Conservation (phyloP, 805 yeast species). For the Cyberlindnera nakhonratchasimensis region DNA sequence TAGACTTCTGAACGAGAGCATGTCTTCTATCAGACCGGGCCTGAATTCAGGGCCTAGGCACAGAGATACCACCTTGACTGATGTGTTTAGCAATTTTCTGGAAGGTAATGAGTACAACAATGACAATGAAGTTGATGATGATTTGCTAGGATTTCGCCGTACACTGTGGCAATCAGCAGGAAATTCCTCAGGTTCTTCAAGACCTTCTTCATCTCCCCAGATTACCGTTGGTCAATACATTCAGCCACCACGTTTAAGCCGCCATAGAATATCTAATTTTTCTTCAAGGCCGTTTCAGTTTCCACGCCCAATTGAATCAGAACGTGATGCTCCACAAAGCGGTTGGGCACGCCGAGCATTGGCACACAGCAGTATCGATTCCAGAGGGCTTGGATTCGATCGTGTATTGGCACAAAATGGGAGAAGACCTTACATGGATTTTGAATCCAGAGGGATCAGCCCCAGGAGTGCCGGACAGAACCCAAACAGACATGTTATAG, state of each 20-base stretch:
- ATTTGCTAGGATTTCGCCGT: background rate
- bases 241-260: background rate
- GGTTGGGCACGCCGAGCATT: background rate
- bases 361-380: background rate
- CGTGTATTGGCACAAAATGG: background rate
- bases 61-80: background rate
- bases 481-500: slow-evolving; percentile 1
- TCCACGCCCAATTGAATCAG: background rate
- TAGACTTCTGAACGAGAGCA: background rate
- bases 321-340: background rate
- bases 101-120: too few relatives aligned
- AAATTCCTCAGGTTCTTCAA: background rate
- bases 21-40: background rate
- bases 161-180: slow-evolving; percentile 1
- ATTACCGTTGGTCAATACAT: background rate
- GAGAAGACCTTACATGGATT: background rate
- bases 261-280: background rate
- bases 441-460: background rate
- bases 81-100: too few relatives aligned
- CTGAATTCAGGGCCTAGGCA: background rate
- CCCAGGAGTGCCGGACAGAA: background rate
- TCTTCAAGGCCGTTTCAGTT: background rate
- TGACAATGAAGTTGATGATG: background rate
- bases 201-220: background rate
- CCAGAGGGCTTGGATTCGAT: background rate